Base-by-base conservation (phyloP, 2,329 filamentous ascomycete species). In the Neonectria magnoliae region DNA sequence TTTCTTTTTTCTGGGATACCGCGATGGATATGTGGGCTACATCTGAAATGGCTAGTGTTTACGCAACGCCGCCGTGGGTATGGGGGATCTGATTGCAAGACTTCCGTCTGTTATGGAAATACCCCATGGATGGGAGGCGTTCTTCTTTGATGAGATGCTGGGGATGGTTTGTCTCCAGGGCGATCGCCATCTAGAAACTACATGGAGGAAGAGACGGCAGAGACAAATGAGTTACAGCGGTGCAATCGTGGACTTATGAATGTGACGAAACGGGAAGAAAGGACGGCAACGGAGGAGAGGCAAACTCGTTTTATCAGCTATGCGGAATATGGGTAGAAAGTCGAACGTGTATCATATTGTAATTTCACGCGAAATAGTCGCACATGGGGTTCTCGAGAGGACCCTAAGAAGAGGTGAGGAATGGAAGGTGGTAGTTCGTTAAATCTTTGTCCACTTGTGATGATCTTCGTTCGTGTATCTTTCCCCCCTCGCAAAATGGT, bases 321-420 rank as follows among this genome's bases (percentile, higher is more conserved):
- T 45, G 33, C 42, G 47, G 27, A 51, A 60, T 63, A 42, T 33
- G 59, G 64, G 61, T 61, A 25, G 61, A 52, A 57, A 52, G 66
- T 57, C 66, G 60, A 68, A 69, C 64, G 63, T 73, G 64, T 69
- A 73, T 72, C 68, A 73, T 72, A 68, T 72, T 72, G 70, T 73
- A 73, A 72, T 66, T 57, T 64, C 68, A 70, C 55, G 70, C 64
- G 70, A 60, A 52, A 68, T 70, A 64, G 45, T 73, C 61, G 64
- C 60, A 64, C 44, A 41, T 52, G 63, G 57, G 51, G 61, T 65
- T 60, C 63, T 57, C 27, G 60, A 72, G 56, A 67, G 52, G 52
- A 27, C 25, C 56, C 53, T 29, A 29, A 44, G 57, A 56, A 44
- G 58, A 55, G 53, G 54, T 45, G 58, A 71, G 62, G 27, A 60